Percentiles rank a stretch among this genome's conserved stretches.
Conservation (phyloP, 2,329 filamentous ascomycete genomes). For the Dryadomyces quercus-mongolicae region DNA sequence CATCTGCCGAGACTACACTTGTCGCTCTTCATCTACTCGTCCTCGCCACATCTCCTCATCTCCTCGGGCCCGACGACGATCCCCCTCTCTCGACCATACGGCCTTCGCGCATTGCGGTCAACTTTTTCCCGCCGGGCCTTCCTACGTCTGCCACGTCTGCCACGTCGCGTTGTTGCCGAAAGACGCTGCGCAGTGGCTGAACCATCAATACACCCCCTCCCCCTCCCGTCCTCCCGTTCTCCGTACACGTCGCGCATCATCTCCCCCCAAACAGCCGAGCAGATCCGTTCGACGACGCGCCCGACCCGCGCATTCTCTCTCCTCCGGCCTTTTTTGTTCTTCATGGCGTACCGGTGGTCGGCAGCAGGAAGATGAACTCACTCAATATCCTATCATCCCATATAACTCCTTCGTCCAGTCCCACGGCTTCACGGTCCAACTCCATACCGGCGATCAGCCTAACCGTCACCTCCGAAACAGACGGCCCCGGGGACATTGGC, state of each 20-base stretch:
- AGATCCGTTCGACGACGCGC: background rate
- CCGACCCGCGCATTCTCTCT: background rate
- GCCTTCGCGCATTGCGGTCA: too few relatives aligned
- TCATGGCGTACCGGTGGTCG: constrained; percentile 39
- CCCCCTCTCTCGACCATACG: too few relatives aligned
- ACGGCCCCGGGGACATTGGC: constrained; percentile 21
- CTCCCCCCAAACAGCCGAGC: background rate
- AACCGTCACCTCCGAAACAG: constrained; percentile 30
- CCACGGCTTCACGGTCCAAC: constrained; percentile 48
- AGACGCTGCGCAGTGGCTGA: too few relatives aligned
- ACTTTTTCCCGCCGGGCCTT: too few relatives aligned
- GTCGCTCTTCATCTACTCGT: too few relatives aligned
- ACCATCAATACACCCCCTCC: background rate
- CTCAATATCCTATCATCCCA: constrained; percentile 85
- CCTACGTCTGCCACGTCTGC: too few relatives aligned
- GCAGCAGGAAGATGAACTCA: constrained; percentile 67
- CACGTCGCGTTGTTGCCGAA: too few relatives aligned
- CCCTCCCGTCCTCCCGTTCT: background rate
- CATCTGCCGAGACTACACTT: too few relatives aligned
- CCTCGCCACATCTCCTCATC: too few relatives aligned
- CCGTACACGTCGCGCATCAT: background rate
- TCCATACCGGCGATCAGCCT: constrained; percentile 43
- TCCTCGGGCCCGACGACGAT: too few relatives aligned
- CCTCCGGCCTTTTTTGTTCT: constrained; percentile 5
- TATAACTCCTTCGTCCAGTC: constrained; percentile 54